These are phyloP conservation scores for Jasminum sambac DNA, from an alignment of 257 asterid species.

Conservation along the genomic window DNA sequence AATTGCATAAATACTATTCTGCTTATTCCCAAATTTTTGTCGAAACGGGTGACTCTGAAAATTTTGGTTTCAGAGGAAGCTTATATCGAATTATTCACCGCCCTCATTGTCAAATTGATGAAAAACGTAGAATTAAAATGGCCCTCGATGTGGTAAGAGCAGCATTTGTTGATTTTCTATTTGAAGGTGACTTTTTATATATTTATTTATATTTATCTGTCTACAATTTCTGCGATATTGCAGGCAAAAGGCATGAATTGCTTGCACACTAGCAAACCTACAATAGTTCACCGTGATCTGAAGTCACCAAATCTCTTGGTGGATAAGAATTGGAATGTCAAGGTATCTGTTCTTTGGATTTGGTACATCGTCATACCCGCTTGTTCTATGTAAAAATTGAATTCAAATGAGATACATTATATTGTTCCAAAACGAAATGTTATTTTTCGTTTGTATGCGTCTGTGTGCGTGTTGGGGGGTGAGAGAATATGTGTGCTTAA, in stretches of 20 bases:
- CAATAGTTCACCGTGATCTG: constrained; percentile 97
- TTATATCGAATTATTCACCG: constrained; percentile 92
- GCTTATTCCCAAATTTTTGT: not conserved
- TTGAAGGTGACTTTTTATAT: not conserved
- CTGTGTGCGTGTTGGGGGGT: not conserved
- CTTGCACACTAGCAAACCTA: constrained; percentile 93
- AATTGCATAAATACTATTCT: not conserved
- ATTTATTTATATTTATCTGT: constrained; percentile 8
- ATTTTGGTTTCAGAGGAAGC: constrained; percentile 80
- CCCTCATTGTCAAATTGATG: constrained; percentile 94
- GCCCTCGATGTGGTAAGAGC: constrained; percentile 95
- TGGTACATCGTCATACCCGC: constrained; percentile 15
- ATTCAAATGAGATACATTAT: constrained; percentile 9
- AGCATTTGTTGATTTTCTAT: constrained; percentile 1
- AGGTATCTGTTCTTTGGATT: constrained; percentile 48
- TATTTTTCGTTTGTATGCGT: no score
- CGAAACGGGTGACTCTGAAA: not conserved
- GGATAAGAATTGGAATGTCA: constrained; percentile 94
- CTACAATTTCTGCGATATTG: constrained; percentile 26
- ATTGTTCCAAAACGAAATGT: not conserved
- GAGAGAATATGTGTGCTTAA: not conserved
- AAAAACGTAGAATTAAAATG: constrained; percentile 89
- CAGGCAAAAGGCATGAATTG: constrained; percentile 99
- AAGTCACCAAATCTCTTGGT: constrained; percentile 98
- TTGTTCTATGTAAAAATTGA: constrained; percentile 12